Percentiles rank a stretch among this genome's conserved stretches.
phyloP scores from a whole-genome alignment of 768 basidiomycete species.

The Tubosaeta sp. region DNA sequence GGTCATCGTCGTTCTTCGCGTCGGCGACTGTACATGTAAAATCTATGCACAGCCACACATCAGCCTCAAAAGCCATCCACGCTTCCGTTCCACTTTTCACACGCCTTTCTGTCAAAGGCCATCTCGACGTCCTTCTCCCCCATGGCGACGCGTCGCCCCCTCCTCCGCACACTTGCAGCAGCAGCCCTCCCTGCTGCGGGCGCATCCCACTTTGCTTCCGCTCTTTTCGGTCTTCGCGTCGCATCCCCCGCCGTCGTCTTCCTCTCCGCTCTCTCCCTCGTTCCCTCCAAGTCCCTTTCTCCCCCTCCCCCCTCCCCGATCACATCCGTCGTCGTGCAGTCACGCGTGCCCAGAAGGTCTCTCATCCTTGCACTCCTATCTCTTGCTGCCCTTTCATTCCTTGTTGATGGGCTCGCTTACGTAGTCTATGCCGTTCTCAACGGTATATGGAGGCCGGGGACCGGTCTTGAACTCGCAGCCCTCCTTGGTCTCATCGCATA shows the following conservation, averaged over 20 bases:
- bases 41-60: constrained; percentile 25
- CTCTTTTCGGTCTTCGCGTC: constrained; percentile 57
- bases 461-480: constrained; percentile 65
- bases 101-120: constrained; percentile 25
- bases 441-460: constrained; percentile 58
- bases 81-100: constrained; percentile 23
- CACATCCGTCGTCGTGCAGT: constrained; percentile 72
- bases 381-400: constrained; percentile 65
- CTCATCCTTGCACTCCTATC: constrained; percentile 71
- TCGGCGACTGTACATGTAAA: constrained; percentile 1
- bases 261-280: constrained; percentile 56
- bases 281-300: constrained; percentile 44
- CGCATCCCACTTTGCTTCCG: constrained; percentile 22
- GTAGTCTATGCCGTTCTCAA: constrained; percentile 60
- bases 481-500: constrained; percentile 68
- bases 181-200: constrained; percentile 23
- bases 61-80: constrained; percentile 29
- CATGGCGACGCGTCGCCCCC: constrained; percentile 25
- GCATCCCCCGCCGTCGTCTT: constrained; percentile 66
- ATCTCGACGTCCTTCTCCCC: constrained; percentile 3
- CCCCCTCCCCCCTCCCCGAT: constrained; percentile 55
- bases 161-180: constrained; percentile 19
- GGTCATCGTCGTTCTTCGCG: constrained; percentile 4
- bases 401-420: constrained; percentile 74
- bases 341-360: constrained; percentile 67